Evolutionary conservation across 2,329 filamentous ascomycete species (phyloP).

Genomic region (Chaetomiaceae sp.): DNA sequence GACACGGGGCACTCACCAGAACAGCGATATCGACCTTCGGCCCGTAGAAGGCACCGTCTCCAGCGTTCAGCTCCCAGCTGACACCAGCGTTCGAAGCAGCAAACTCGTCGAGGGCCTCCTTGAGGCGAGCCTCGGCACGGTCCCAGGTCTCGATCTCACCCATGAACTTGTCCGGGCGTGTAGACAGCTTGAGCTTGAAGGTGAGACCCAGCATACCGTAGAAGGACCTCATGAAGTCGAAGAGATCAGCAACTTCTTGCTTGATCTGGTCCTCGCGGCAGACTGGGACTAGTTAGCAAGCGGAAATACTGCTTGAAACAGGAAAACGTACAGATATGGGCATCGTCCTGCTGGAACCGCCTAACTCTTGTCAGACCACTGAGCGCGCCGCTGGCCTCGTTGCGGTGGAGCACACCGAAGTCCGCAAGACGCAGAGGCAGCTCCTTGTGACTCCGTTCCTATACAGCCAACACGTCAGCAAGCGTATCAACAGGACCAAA

Average conservation of each 20-base stretch:
- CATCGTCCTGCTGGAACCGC: constrained; percentile 93
- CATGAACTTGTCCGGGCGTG: constrained; percentile 80
- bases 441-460: constrained; percentile 75
- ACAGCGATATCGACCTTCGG: constrained; percentile 98
- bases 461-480: background rate
- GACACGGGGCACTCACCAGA: constrained; percentile 9
- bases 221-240: constrained; percentile 78
- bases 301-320: background rate
- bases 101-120: constrained; percentile 75
- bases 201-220: constrained; percentile 76
- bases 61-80: constrained; percentile 85
- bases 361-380: constrained; percentile 87
- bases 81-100: constrained; percentile 49
- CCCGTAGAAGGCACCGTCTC: constrained; percentile 96
- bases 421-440: constrained; percentile 90
- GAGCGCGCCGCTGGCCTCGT: constrained; percentile 89
- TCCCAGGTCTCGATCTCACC: constrained; percentile 86
- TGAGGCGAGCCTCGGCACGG: constrained; percentile 75
- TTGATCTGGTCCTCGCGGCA: constrained; percentile 74
- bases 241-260: constrained; percentile 73
- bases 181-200: constrained; percentile 94
- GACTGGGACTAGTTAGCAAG: constrained; percentile 37
- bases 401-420: constrained; percentile 91
- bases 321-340: constrained; percentile 62
- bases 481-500: background rate